A percentile compares a stretch with the other conserved stretches of the same genome.
Conservation (phyloP, 441 rosid genomes). For the Adansonia rubrostipa region DNA sequence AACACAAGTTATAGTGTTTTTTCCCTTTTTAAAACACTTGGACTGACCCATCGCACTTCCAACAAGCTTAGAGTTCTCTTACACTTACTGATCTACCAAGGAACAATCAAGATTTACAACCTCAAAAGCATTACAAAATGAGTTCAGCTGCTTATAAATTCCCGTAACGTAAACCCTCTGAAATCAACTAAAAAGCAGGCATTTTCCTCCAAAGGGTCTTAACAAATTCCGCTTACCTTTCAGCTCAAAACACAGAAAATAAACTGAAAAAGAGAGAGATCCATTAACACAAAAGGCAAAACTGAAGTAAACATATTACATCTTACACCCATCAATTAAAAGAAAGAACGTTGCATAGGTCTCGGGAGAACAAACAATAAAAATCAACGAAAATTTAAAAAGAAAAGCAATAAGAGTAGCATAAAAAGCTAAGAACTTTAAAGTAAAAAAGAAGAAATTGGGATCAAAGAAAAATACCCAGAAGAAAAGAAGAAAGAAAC, state of each 20-base stretch:
- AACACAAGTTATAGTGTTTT: neutral
- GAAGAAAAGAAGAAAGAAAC: neutral
- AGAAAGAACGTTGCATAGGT: neutral
- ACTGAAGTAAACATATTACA: neutral
- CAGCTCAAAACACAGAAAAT: slow-evolving; percentile 1
- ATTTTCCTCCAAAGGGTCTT: neutral
- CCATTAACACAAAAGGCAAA: neutral
- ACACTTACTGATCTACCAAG: neutral
- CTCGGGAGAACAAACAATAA: neutral
- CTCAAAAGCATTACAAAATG: neutral
- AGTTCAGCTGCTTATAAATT: neutral
- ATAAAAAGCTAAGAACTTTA: neutral
- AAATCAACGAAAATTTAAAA: neutral
- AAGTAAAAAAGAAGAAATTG: neutral
- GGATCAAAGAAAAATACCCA: slow-evolving; percentile 8
- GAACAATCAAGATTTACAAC: slow-evolving; percentile 2
- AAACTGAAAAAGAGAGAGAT: neutral
- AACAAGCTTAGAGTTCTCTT: slow-evolving; percentile 8
- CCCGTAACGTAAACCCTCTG: neutral
- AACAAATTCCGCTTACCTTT: neutral
- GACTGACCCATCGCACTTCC: neutral
- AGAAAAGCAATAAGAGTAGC: neutral
- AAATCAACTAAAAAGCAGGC: neutral
- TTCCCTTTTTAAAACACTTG: neutral
- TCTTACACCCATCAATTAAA: neutral